A percentile compares a stretch with the other conserved stretches of the same genome.
Evolutionary conservation across 164 flowering plant genomes (phyloP).

Genomic region (Tetracentron sinense): DNA sequence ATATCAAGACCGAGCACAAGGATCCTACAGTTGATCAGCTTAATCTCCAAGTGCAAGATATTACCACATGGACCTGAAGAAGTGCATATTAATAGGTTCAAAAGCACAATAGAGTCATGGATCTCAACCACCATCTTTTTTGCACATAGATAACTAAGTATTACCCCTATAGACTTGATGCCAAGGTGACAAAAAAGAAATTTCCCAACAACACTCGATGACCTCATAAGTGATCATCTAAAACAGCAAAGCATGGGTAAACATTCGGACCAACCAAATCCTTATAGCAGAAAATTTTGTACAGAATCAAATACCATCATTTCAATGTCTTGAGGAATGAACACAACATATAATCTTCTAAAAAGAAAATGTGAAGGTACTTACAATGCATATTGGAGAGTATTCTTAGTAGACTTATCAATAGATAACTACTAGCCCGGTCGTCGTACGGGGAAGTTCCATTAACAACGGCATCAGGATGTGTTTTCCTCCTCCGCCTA

Average conservation of each 20-base stretch:
- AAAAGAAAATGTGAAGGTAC: constrained; percentile 17
- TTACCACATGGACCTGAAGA: too few species aligned
- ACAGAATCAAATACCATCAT: not conserved
- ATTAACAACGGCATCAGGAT: constrained; percentile 53
- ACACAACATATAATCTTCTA: not conserved
- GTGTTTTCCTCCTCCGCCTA: constrained; percentile 83
- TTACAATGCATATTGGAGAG: constrained; percentile 79
- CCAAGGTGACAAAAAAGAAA: too few species aligned
- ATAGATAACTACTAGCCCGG: constrained; percentile 49
- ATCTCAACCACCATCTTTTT: not conserved
- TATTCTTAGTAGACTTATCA: constrained; percentile 64
- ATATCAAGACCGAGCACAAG: too few species aligned
- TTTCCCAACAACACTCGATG: too few species aligned
- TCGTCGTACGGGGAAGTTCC: constrained; percentile 51
- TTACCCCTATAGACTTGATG: too few species aligned
- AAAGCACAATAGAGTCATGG: not conserved
- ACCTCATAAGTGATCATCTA: too few species aligned
- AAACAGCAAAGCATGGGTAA: too few species aligned
- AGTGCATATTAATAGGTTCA: too few species aligned
- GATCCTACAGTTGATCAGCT: too few species aligned
- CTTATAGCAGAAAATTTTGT: not conserved
- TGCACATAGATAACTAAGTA: too few species aligned
- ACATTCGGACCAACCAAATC: too few species aligned
- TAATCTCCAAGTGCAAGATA: too few species aligned
- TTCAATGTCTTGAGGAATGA: not conserved